These are phyloP conservation scores for Botrytis medusae DNA, from an alignment of 2,329 filamentous ascomycete genomes.

Conservation along the genomic window DNA sequence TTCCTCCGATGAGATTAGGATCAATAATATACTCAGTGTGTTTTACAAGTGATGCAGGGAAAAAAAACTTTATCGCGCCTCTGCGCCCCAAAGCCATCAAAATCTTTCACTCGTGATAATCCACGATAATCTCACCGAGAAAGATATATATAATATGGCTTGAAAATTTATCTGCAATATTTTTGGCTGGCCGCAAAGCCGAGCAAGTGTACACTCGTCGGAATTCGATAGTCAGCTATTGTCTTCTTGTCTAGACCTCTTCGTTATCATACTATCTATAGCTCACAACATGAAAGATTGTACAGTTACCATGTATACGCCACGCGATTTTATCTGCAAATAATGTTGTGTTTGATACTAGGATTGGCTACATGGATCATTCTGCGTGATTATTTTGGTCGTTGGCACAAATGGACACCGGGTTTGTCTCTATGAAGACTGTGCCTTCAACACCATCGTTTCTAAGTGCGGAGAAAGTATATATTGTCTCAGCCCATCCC, in stretches of 20 bases:
- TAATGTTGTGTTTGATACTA: neutral
- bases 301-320: slow-evolving; percentile 9
- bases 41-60: neutral
- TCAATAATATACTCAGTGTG: neutral
- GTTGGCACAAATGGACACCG: neutral
- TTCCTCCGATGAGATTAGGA: neutral
- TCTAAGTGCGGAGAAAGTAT: neutral
- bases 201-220: neutral
- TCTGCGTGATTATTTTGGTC: neutral
- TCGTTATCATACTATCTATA: neutral
- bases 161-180: neutral
- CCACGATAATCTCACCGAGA: neutral
- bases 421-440: neutral
- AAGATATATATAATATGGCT: neutral
- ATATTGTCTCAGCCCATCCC: neutral
- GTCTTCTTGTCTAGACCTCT: neutral
- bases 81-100: neutral
- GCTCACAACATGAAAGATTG: neutral
- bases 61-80: neutral
- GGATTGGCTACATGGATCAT: neutral
- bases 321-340: slow-evolving; percentile 8
- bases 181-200: neutral
- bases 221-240: neutral
- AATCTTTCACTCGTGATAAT: neutral
- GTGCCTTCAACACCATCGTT: neutral